These are phyloP conservation scores for Breviolum minutum DNA, from an alignment of 73 alveolate genomes.

Conservation along the genomic window DNA sequence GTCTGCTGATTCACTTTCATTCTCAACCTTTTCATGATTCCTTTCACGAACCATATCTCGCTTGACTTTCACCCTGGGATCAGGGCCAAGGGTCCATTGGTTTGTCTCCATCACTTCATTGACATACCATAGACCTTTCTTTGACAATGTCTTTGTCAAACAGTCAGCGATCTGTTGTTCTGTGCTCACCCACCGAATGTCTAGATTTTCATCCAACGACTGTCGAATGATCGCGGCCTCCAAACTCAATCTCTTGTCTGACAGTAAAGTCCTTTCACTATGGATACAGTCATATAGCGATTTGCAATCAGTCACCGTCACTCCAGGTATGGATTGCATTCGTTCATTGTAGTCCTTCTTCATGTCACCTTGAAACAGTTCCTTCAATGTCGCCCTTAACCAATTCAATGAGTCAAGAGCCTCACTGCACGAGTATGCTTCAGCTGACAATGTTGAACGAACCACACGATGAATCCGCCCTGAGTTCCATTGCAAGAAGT, in stretches of 20 bases:
- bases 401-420: neutral
- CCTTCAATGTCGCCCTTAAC: neutral
- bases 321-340: neutral
- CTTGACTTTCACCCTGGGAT: neutral
- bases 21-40: neutral
- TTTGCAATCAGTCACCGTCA: neutral
- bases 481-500: neutral
- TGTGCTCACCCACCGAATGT: neutral
- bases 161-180: neutral
- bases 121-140: neutral
- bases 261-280: neutral
- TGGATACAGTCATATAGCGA: neutral
- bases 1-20: neutral
- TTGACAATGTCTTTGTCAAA: neutral
- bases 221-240: neutral
- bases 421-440: conserved; percentile 7
- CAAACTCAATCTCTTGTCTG: neutral
- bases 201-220: neutral
- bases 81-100: neutral
- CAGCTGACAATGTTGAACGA: neutral
- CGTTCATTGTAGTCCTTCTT: neutral
- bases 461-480: conserved; percentile 8
- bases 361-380: neutral
- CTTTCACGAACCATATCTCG: neutral
- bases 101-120: neutral